Conservation (phyloP, 1,284 basidiomycete genomes). For the Leccinum huronense region DNA sequence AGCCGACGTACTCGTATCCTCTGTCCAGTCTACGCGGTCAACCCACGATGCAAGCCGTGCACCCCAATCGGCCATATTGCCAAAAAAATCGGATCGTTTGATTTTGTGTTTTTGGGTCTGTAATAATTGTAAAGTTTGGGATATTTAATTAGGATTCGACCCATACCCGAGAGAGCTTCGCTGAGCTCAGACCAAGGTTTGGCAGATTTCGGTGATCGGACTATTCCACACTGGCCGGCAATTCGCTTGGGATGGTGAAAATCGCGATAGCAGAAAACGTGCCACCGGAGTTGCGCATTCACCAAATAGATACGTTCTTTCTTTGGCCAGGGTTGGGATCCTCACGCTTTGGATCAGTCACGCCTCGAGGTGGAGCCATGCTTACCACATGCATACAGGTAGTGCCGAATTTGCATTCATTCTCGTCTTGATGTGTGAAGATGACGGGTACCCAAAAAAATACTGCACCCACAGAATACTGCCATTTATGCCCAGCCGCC, state of each 20-base stretch:
- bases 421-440: conserved; percentile 30
- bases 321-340: conserved; percentile 27
- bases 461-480: conserved; percentile 27
- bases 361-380: conserved; percentile 38
- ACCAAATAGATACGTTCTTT: conserved; percentile 7
- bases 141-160: conserved; percentile 23
- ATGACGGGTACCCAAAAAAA: conserved; percentile 21
- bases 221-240: conserved; percentile 28
- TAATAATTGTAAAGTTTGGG: conserved; percentile 21
- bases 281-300: conserved; percentile 27
- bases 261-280: conserved; percentile 20
- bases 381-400: conserved; percentile 32
- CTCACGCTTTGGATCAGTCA: conserved; percentile 36
- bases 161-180: conserved; percentile 24
- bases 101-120: conserved; percentile 9
- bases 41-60: conserved; percentile 16
- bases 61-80: conserved; percentile 15
- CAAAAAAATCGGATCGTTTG: conserved; percentile 12
- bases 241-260: conserved; percentile 21
- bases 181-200: conserved; percentile 35
- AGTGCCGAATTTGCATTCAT: conserved; percentile 35
- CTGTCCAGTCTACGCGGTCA: conserved; percentile 9
- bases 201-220: conserved; percentile 28
- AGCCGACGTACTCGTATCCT: conserved; percentile 9
- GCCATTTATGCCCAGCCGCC: conserved; percentile 20